Evolutionary conservation across 768 basidiomycete genomes (phyloP), one percentile per base, ranked within the genome.

Genomic region (Pilatotrama ljubarskyi): DNA sequence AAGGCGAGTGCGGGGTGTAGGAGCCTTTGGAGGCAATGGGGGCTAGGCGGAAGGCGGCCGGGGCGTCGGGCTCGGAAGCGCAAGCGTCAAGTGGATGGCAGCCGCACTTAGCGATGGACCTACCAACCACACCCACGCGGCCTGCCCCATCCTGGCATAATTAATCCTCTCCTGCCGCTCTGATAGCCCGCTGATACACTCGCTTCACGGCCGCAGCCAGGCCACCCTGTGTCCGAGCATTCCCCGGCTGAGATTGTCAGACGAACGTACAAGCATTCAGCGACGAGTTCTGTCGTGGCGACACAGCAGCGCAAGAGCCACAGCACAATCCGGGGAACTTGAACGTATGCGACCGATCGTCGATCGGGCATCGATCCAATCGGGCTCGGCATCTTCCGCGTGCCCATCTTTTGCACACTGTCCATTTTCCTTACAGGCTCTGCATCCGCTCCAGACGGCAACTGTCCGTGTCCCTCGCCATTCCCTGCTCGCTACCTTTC

Each of bases 21-120:
- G 17, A 2, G 20, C 43, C 54, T 46, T 20, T 22, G 36, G 24
- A 55, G 54, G 54, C 2, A 47, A 55, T 47, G 44, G 2, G 32
- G 13, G 37, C 53, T 32, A 46, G 53, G 41, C 54, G 44, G 18
- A 46, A 25, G 17, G 54, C 32, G 22, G 44, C n/a, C 54, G 42
- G 42, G 26, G 43, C 13, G 47, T 35, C 37, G 32, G 48, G 32
- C 29, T 32, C 29, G 44, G 49, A 14, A 29, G 22, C 15, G 55
- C 46, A 48, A 10, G 44, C 20, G 54, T 36, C 32, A 35, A 37
- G 18, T 40, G 44, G 37, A 36, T 38, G 43, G 20, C 24, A 43
- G 41, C n/a, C n/a, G 52, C n/a, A 37, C 54, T 26, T 59, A 44
- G 59, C 59, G 52, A 60, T 53, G 46, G 59, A 40, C 44, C 20